Percentiles rank a stretch among this genome's conserved stretches.
Conservation (phyloP, 2,329 filamentous ascomycete species). For the Uncinocarpus reesii region DNA sequence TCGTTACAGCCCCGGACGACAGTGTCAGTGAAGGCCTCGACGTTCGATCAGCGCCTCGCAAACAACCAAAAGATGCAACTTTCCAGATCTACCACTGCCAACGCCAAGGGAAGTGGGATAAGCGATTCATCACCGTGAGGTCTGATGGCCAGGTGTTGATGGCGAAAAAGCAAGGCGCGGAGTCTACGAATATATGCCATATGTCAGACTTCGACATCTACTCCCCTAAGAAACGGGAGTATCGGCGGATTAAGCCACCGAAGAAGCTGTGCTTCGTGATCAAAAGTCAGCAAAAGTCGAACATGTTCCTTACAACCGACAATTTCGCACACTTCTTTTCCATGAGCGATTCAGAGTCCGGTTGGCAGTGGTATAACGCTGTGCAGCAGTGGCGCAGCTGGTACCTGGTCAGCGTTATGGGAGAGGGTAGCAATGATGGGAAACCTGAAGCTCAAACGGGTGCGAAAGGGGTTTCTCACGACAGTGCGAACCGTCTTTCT, state of each 20-base stretch:
- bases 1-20: slow-evolving; percentile 45
- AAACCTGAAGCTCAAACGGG: slow-evolving; percentile 14
- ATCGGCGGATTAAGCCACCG: slow-evolving; percentile 66
- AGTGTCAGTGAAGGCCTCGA: slow-evolving; percentile 53
- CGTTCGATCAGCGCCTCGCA: slow-evolving; percentile 51
- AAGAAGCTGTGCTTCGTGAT: slow-evolving; percentile 79
- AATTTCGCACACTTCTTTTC: slow-evolving; percentile 91
- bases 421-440: slow-evolving; percentile 41
- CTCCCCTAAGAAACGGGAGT: slow-evolving; percentile 57
- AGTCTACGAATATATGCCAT: slow-evolving; percentile 63
- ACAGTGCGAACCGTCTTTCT: slow-evolving; percentile 18
- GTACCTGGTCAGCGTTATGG: slow-evolving; percentile 70
- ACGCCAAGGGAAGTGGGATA: slow-evolving; percentile 76
- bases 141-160: slow-evolving; percentile 60
- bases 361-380: slow-evolving; percentile 57
- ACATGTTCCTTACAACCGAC: slow-evolving; percentile 68
- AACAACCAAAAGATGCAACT: slow-evolving; percentile 55
- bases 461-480: slow-evolving; percentile 19
- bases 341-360: slow-evolving; percentile 59
- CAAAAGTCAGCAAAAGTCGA: slow-evolving; percentile 83
- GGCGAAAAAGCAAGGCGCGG: slow-evolving; percentile 61
- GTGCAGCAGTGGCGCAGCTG: slow-evolving; percentile 82
- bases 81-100: slow-evolving; percentile 72
- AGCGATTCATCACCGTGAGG: slow-evolving; percentile 66
- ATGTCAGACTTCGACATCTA: slow-evolving; percentile 91